phyloP scores from a whole-genome alignment of 2,329 filamentous ascomycete genomes.

The Mycosphaerella arachidis region DNA sequence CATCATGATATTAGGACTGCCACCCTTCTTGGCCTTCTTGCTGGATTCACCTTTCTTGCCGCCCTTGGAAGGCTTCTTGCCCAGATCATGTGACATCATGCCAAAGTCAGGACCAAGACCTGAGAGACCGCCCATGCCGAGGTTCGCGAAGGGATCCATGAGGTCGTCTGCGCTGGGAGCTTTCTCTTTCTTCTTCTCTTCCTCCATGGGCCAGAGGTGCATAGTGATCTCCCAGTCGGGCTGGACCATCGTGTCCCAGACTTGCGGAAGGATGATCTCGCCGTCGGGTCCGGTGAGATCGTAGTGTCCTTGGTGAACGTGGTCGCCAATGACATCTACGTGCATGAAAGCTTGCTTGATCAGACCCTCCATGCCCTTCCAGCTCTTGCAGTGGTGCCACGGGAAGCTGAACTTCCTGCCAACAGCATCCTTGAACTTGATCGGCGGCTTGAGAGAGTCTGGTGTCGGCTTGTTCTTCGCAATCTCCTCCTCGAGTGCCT shows the following conservation, averaged over 20 bases:
- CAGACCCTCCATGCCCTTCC: slow-evolving; percentile 46
- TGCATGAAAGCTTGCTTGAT: slow-evolving; percentile 49
- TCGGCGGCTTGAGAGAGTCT: slow-evolving; percentile 63
- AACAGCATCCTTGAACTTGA: slow-evolving; percentile 88
- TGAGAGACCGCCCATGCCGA: slow-evolving; percentile 11
- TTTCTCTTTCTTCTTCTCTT: slow-evolving; percentile 20
- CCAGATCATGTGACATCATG: slow-evolving; percentile 12
- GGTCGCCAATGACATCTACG: slow-evolving; percentile 43
- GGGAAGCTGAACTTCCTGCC: slow-evolving; percentile 91
- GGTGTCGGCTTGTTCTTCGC: slow-evolving; percentile 46
- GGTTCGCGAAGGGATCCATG: slow-evolving; percentile 13
- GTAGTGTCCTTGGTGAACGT: slow-evolving; percentile 45
- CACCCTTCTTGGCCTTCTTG: background rate
- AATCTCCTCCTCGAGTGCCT: slow-evolving; percentile 45
- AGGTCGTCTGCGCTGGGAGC: slow-evolving; percentile 9
- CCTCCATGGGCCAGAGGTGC: slow-evolving; percentile 46
- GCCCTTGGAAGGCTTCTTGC: slow-evolving; percentile 10
- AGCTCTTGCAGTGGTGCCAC: slow-evolving; percentile 73
- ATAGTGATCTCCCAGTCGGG: slow-evolving; percentile 47
- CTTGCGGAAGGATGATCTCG: slow-evolving; percentile 47
- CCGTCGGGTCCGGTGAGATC: slow-evolving; percentile 46
- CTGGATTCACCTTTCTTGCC: slow-evolving; percentile 14
- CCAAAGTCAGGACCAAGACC: slow-evolving; percentile 9
- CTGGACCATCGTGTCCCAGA: slow-evolving; percentile 47
- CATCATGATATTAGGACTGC: background rate